phyloP scores from a whole-genome alignment of 805 yeast genomes.

The Citeromyces matritensis region DNA sequence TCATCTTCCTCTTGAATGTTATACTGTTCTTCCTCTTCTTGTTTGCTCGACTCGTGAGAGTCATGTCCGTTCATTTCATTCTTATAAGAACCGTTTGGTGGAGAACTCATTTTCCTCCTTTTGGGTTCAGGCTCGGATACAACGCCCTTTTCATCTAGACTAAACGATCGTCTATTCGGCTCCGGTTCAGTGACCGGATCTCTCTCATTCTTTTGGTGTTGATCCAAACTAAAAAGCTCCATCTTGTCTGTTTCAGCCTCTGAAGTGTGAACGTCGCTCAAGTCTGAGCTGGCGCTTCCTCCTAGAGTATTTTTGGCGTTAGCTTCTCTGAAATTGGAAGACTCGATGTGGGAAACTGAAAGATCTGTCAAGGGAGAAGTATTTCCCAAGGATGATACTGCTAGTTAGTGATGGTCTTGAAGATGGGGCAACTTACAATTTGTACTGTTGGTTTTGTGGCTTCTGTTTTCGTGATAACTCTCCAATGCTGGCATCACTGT shows the following conservation, averaged over 20 bases:
- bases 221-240: constrained; percentile 38
- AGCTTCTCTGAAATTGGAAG: too few species aligned
- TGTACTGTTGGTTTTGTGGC: too few species aligned
- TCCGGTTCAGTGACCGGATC: too few species aligned
- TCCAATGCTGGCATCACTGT: too few species aligned
- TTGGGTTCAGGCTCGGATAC: neutral
- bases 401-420: too few species aligned
- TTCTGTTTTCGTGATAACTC: too few species aligned
- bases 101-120: too few species aligned
- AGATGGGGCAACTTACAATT: too few species aligned
- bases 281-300: constrained; percentile 21
- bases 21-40: constrained; percentile 9
- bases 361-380: too few species aligned
- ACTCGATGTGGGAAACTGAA: too few species aligned
- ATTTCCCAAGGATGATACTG: too few species aligned
- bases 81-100: constrained; percentile 4
- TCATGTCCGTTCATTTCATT: constrained; percentile 4
- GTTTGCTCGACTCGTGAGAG: constrained; percentile 11
- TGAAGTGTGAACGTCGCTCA: constrained; percentile 48
- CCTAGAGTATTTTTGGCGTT: neutral
- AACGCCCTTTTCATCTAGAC: neutral
- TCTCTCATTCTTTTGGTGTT: too few species aligned
- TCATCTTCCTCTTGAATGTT: constrained; percentile 5
- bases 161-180: constrained; percentile 1
- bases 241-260: constrained; percentile 89